These are phyloP conservation scores for Penicillium griseofulvum DNA, from an alignment of 2,329 filamentous ascomycete species.

Conservation along the genomic window DNA sequence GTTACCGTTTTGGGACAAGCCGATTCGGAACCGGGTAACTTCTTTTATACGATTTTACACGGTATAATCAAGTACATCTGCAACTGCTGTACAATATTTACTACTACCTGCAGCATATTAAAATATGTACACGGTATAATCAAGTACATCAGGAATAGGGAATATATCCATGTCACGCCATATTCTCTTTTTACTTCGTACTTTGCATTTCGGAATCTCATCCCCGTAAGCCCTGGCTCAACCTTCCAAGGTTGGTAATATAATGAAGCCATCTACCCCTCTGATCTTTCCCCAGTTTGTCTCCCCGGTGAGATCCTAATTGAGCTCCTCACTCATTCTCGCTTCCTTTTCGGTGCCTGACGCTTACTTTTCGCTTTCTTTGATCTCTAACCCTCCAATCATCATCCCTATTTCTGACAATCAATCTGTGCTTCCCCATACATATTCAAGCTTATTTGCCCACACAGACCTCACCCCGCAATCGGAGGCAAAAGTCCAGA, in stretches of 20 bases:
- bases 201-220: neutral
- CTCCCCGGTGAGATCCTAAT: conserved; percentile 23
- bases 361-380: neutral
- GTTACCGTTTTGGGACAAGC: conserved; percentile 17
- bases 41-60: neutral
- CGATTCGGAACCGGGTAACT: conserved; percentile 14
- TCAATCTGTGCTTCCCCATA: neutral
- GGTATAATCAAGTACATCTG: too few species aligned
- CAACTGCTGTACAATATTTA: too few species aligned
- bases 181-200: neutral
- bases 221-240: neutral
- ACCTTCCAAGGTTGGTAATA: neutral
- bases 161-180: neutral
- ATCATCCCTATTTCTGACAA: neutral
- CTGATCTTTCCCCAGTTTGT: conserved; percentile 25
- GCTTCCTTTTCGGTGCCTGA: neutral
- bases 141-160: neutral
- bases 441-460: neutral
- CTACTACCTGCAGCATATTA: too few species aligned
- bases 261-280: neutral
- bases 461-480: conserved; percentile 7
- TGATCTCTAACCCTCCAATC: conserved; percentile 1
- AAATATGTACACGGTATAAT: conserved; percentile 4
- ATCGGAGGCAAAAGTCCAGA: neutral
- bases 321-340: neutral